phyloP scores from a whole-genome alignment of 2,329 filamentous ascomycete genomes.

The Thermothelomyces thermophilus region DNA sequence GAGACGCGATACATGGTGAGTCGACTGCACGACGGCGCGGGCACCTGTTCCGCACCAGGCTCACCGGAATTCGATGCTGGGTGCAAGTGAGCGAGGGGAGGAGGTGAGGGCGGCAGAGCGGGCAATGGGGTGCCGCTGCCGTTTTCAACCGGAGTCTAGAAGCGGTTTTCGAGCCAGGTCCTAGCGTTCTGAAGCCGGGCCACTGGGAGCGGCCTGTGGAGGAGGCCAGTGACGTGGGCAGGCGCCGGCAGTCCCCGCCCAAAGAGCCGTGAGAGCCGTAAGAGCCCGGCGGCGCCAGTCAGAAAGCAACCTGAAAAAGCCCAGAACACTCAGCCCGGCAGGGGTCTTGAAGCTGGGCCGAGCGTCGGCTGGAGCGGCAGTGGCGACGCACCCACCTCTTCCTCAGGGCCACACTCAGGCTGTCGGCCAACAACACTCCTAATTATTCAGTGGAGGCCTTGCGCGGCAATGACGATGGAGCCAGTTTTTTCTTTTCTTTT shows the following conservation, averaged over 20 bases:
- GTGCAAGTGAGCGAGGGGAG: background rate
- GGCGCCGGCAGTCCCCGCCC: conserved; percentile 10
- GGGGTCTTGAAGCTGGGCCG: background rate
- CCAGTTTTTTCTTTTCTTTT: no score
- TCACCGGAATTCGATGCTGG: background rate
- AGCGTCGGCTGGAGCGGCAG: background rate
- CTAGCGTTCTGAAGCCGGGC: no score
- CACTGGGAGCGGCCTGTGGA: background rate
- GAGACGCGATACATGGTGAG: conserved; percentile 39
- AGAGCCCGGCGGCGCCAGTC: background rate
- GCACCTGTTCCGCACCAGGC: conserved; percentile 7
- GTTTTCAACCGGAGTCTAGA: conserved; percentile 13
- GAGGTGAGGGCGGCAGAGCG: background rate
- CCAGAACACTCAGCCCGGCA: background rate
- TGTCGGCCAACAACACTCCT: no score
- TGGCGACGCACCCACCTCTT: no score
- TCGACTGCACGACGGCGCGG: conserved; percentile 8
- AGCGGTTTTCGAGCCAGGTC: no score
- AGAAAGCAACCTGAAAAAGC: conserved; percentile 1
- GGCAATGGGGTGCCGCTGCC: conserved; percentile 2
- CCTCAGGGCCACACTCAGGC: no score
- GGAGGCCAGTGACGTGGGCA: conserved; percentile 13
- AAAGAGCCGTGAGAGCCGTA: background rate
- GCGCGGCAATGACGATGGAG: no score
- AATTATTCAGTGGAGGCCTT: no score